Conservation (phyloP, 2,329 filamentous ascomycete species). For the Dactylellina leptospora region DNA sequence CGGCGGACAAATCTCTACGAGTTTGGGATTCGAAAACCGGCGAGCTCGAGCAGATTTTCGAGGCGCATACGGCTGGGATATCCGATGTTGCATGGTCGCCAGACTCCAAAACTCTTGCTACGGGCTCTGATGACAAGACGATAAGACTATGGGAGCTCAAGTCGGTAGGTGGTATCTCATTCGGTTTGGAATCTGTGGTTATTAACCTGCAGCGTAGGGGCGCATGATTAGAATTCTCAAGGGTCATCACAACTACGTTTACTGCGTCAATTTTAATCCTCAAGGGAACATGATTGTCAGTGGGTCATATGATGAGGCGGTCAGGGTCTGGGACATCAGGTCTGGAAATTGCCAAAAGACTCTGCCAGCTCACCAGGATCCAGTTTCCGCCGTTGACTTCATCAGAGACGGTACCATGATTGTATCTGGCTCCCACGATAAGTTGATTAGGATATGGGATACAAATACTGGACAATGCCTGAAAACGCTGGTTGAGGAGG, state of each 20-base stretch:
- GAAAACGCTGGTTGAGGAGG: constrained; percentile 92
- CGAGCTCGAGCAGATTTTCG: constrained; percentile 82
- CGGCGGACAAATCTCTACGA: constrained; percentile 88
- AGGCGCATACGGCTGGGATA: constrained; percentile 91
- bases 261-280: constrained; percentile 92
- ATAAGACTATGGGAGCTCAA: constrained; percentile 87
- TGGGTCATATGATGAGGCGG: constrained; percentile 95
- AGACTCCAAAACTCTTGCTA: constrained; percentile 84
- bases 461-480: constrained; percentile 94
- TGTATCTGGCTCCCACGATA: constrained; percentile 89
- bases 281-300: constrained; percentile 97
- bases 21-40: constrained; percentile 86
- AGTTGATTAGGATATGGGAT: constrained; percentile 93
- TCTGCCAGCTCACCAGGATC: constrained; percentile 92
- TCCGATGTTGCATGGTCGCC: constrained; percentile 95
- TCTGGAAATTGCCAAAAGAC: constrained; percentile 87
- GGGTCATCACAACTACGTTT: constrained; percentile 96
- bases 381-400: constrained; percentile 92
- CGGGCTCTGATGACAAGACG: constrained; percentile 93
- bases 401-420: constrained; percentile 90
- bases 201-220: constrained; percentile 34
- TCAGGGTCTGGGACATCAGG: constrained; percentile 95
- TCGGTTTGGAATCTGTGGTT: background rate
- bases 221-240: constrained; percentile 64
- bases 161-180: constrained; percentile 61